These are phyloP conservation scores for Phytopythium sindhum DNA, from an alignment of 352 stramenopile genomes.

Conservation along the genomic window DNA sequence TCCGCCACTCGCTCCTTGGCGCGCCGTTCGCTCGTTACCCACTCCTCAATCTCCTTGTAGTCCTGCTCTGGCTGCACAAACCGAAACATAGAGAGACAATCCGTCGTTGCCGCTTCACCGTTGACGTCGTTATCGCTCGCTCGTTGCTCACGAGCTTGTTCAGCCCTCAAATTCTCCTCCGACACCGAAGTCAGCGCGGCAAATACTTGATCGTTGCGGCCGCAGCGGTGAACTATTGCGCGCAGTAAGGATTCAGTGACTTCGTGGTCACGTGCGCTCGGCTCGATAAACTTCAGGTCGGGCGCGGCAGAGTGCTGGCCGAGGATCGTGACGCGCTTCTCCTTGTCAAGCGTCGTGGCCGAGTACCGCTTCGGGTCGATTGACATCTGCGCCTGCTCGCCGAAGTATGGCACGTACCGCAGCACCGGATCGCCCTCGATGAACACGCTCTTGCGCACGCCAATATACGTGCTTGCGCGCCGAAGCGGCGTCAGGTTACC, in stretches of 20 bases:
- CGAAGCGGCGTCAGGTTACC: constrained; percentile 43
- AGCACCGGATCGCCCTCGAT: constrained; percentile 84
- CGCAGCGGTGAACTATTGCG: constrained; percentile 44
- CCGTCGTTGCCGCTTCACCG: constrained; percentile 20
- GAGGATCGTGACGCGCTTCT: constrained; percentile 34
- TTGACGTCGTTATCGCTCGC: constrained; percentile 8
- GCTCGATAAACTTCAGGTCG: constrained; percentile 32
- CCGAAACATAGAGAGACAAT: neutral
- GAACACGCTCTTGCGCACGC: constrained; percentile 66
- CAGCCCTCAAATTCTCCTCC: neutral
- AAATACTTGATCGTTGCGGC: constrained; percentile 43
- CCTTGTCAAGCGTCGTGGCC: constrained; percentile 59
- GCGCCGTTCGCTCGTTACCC: neutral
- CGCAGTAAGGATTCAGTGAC: constrained; percentile 59
- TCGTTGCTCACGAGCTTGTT: neutral
- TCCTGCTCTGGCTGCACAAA: constrained; percentile 22
- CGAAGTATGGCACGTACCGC: constrained; percentile 88
- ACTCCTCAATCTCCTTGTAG: constrained; percentile 16
- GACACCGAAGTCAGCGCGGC: constrained; percentile 18
- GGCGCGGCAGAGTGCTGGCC: constrained; percentile 19
- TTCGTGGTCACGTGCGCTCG: constrained; percentile 49
- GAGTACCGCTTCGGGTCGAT: constrained; percentile 64
- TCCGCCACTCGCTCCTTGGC: neutral
- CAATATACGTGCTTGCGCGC: constrained; percentile 61
- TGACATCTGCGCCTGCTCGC: constrained; percentile 52